Evolutionary conservation across 2,329 filamentous ascomycete genomes (phyloP), one percentile per base, ranked within the genome.

Genomic region (Phaeoacremonium minimum): DNA sequence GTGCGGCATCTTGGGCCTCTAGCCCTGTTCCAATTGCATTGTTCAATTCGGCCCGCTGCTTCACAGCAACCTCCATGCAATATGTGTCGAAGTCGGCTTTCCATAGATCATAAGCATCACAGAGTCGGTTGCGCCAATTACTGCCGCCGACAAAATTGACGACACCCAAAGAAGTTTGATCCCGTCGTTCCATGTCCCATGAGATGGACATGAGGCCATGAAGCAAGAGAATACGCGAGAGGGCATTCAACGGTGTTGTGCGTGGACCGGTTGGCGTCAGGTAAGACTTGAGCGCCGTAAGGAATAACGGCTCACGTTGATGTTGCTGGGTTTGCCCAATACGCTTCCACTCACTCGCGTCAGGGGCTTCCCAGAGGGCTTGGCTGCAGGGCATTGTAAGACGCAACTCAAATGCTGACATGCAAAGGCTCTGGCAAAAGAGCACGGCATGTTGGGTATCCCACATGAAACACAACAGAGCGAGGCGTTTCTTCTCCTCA

Each of bases 401-500:
- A 1, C 75, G 67, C 1, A 83, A 63, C 46, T 82, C 77, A 33
- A 81, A 81, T 0, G 77, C 74, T 2, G 75, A 81, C 77, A 82
- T 82, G 54, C 77, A 82, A 0, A 83, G 64, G 5, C 74, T 79
- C 48, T 82, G 77, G n/a, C 75, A 80, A 51, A 82, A 82, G 0
- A 82, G 60, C 0, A 81, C 75, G 0, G 77, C 77, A 41, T 82
- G 77, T 37, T 82, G 77, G 0, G 75, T 79, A 45, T 82, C 78
- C 78, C 77, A 82, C 62, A 82, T 74, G 50, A 83, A 83, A 48
- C 76, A 82, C 5, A 79, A 60, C 28, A 80, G 65, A 0, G 76
- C 74, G 0, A 78, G 56, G 58, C 77, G 67, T 53, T 80, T 80
- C 38, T 75, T 75, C 42, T 78, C 72, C 47, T 82, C 76, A 2